phyloP scores from a whole-genome alignment of 345 rosid species.

The Pistacia integerrima region DNA sequence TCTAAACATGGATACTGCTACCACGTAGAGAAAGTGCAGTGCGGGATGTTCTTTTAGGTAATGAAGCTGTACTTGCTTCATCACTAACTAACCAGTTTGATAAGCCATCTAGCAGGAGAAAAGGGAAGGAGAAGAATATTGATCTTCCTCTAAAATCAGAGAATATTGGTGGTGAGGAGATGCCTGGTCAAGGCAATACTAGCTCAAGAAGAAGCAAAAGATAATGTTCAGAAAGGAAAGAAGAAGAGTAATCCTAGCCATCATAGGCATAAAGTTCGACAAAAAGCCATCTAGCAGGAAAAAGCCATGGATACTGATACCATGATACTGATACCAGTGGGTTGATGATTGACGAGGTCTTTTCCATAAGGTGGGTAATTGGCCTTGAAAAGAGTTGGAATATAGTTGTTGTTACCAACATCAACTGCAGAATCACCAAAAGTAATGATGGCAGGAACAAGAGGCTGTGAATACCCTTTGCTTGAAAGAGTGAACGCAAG shows the following conservation, averaged over 20 bases:
- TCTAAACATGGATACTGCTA: no score
- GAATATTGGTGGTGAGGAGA: conserved; percentile 35
- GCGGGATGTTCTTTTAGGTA: conserved; percentile 68
- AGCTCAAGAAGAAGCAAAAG: conserved; percentile 56
- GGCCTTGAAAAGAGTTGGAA: conserved; percentile 75
- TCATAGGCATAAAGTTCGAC: conserved; percentile 53
- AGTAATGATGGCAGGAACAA: conserved; percentile 72
- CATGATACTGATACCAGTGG: conserved; percentile 50
- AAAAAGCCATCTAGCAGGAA: conserved; percentile 26
- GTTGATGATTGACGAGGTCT: conserved; percentile 60
- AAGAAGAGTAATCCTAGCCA: conserved; percentile 50
- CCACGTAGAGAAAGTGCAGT: conserved; percentile 32
- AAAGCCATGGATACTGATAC: no score
- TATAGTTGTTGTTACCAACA: conserved; percentile 92
- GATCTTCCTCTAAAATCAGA: conserved; percentile 32
- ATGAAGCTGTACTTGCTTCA: conserved; percentile 32
- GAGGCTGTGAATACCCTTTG: conserved; percentile 40
- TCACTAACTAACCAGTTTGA: conserved; percentile 30
- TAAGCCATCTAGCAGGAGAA: conserved; percentile 43
- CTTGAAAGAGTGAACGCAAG: conserved; percentile 27
- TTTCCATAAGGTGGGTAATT: conserved; percentile 94
- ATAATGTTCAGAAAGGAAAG: conserved; percentile 40
- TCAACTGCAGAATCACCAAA: conserved; percentile 93
- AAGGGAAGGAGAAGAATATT: conserved; percentile 61
- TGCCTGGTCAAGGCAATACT: conserved; percentile 33